These are phyloP conservation scores for Porphyrellus cyaneotinctus DNA, from an alignment of 768 basidiomycete genomes.

Conservation along the genomic window DNA sequence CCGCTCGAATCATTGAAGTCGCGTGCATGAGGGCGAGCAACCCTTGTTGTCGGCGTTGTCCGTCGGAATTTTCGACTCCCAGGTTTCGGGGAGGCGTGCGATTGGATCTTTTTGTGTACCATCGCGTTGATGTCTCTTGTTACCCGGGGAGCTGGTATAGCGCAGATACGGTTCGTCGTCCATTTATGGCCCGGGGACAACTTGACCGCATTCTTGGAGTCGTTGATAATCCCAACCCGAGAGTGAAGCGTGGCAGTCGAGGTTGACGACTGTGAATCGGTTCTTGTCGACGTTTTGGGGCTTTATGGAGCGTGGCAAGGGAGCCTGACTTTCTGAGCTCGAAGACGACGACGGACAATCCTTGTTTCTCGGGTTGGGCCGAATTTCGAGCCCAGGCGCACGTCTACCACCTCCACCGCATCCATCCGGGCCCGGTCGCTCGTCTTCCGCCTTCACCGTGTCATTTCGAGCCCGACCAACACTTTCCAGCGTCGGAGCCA, in stretches of 20 bases:
- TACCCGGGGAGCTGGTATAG: conserved; percentile 2
- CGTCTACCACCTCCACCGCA: too few relatives aligned
- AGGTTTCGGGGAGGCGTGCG: conserved; percentile 6
- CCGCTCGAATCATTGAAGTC: conserved; percentile 12
- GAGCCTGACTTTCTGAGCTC: conserved; percentile 38
- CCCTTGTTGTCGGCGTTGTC: conserved; percentile 18
- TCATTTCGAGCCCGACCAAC: too few relatives aligned
- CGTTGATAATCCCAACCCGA: conserved; percentile 25
- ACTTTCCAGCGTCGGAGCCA: too few relatives aligned
- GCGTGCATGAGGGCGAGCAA: conserved; percentile 9
- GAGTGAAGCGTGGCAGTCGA: conserved; percentile 27
- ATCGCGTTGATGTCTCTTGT: conserved; percentile 10
- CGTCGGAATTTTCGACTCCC: conserved; percentile 6
- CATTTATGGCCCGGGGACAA: conserved; percentile 13
- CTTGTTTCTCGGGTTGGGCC: conserved; percentile 30
- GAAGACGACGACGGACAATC: conserved; percentile 41
- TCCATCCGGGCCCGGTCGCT: too few relatives aligned
- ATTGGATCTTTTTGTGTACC: conserved; percentile 9
- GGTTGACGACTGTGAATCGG: conserved; percentile 23
- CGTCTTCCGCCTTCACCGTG: too few relatives aligned
- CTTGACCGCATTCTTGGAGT: conserved; percentile 10
- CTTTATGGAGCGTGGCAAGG: conserved; percentile 13
- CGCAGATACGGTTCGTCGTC: conserved; percentile 8
- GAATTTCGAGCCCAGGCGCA: too few relatives aligned
- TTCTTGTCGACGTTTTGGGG: conserved; percentile 11